Percentiles rank a stretch among this genome's conserved stretches.
Conservation (phyloP, 257 asterid genomes). For the Solanum bukasovii region DNA sequence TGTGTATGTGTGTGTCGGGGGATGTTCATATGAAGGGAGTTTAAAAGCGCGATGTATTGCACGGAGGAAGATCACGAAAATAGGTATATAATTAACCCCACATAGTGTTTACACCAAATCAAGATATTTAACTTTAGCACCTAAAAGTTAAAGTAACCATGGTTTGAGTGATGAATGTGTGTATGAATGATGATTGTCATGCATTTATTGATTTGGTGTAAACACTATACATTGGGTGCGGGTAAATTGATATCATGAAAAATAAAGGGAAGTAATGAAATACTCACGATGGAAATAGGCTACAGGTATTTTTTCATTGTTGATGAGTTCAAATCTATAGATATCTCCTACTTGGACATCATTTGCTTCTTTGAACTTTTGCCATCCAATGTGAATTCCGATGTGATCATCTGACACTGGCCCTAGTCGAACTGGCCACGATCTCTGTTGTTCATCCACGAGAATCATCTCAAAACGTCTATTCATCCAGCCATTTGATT, state of each 20-base stretch:
- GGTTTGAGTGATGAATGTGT: background rate
- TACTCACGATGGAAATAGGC: background rate
- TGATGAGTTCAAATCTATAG: background rate
- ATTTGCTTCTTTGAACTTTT: background rate
- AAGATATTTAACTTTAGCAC: background rate
- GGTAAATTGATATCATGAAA: background rate
- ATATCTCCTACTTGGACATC: slow-evolving; percentile 3
- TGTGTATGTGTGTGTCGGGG: too few species aligned
- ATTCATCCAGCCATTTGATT: background rate
- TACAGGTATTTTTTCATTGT: background rate
- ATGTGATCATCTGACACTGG: background rate
- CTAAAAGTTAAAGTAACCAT: background rate
- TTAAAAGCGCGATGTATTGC: background rate
- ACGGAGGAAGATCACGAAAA: background rate
- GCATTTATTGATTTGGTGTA: background rate
- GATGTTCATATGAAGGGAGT: background rate
- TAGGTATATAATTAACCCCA: background rate
- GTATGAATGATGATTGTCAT: background rate
- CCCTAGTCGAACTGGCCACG: background rate
- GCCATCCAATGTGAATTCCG: background rate
- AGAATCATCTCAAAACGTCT: background rate
- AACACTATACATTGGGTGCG: background rate
- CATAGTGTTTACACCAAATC: background rate
- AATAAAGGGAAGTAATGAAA: background rate
- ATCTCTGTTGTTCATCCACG: background rate